phyloP scores from a whole-genome alignment of 2,329 filamentous ascomycete genomes.

The Arthrobotrys entomopaga region DNA sequence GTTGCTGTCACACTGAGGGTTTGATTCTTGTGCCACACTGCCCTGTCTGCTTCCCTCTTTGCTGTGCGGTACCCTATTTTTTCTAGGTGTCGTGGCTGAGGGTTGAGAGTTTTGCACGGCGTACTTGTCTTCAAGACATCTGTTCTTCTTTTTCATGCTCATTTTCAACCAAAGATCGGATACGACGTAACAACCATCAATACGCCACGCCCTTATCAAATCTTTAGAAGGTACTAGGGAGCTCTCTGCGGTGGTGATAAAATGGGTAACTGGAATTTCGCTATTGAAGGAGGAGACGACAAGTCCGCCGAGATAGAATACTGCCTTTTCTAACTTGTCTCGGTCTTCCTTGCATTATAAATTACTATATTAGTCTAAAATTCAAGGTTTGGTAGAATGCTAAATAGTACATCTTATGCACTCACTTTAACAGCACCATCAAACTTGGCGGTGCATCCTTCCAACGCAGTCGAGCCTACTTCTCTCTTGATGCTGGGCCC shows the following conservation, averaged over 20 bases:
- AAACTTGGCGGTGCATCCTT: constrained; percentile 40
- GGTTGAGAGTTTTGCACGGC: constrained; percentile 15
- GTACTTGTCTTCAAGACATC: constrained; percentile 41
- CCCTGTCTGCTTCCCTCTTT: not conserved
- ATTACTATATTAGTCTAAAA: constrained; percentile 19
- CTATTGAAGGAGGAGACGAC: constrained; percentile 38
- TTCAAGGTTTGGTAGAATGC: not conserved
- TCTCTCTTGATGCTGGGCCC: constrained; percentile 22
- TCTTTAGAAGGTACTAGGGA: constrained; percentile 24
- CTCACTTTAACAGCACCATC: constrained; percentile 49
- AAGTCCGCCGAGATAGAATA: constrained; percentile 42
- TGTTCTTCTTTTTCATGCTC: constrained; percentile 41
- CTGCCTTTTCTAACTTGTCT: constrained; percentile 53
- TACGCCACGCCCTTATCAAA: constrained; percentile 36
- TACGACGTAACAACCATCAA: constrained; percentile 23
- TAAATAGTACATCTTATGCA: constrained; percentile 13
- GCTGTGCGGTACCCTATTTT: constrained; percentile 14
- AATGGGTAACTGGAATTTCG: constrained; percentile 51
- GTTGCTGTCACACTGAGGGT: constrained; percentile 21
- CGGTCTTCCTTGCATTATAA: constrained; percentile 53
- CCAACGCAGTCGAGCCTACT: constrained; percentile 25
- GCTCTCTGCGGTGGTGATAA: constrained; percentile 24
- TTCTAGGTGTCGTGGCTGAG: not conserved
- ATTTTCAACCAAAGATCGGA: constrained; percentile 44
- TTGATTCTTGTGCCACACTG: constrained; percentile 11